Base-by-base conservation (phyloP, 495 filamentous ascomycete genomes). In the Lasiosphaeriaceae sp. region DNA sequence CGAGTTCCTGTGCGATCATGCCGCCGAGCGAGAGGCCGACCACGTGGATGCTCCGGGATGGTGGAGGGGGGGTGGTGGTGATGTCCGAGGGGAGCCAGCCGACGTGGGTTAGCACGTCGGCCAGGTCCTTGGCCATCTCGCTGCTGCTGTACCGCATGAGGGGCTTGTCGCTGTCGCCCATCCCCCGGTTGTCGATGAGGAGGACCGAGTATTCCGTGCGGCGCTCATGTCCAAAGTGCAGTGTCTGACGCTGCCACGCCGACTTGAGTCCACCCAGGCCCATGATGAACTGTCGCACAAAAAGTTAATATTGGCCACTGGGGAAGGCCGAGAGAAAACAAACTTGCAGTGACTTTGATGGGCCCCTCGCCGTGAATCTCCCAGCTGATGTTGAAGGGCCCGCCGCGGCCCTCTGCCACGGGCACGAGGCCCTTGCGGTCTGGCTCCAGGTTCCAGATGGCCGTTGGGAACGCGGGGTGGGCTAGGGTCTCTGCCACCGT, bases 1-100 rank as follows among this genome's bases (percentile, higher is more conserved):
- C 87, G 41, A 90, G 62, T 69, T 96, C 90, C 71, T 95, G 90
- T 14, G 87, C 85, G 66, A 96, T 94, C 90, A 96, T 95, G 60
- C 91, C 89, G 54, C 88, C 88, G 74, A 92, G 85, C 45, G 82
- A 86, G 29, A 89, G 81, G 44, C 90, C 90, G 47, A 90, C 75
- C 23, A 94, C 66, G 69, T 96, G 82, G 6, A 96, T 59, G 46
- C 78, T 69, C 34, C 84, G 44, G 29, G 22, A 2, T 7, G 47
- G n/a, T 56, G 60, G 51, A 19, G 54, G 50, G 50, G 66, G 50
- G 24, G 11, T 45, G 39, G 29, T 24, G 50, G 31, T 26, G 11
- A 23, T n/a, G 39, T 45, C 11, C 7, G 59, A 20, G 8, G 72
- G 69, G 6, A 84, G 89, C 86, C 88, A 92, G 35, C 81, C 81